These are phyloP conservation scores for Kwoniella dejecticola DNA, from an alignment of 768 basidiomycete genomes.

Conservation along the genomic window DNA sequence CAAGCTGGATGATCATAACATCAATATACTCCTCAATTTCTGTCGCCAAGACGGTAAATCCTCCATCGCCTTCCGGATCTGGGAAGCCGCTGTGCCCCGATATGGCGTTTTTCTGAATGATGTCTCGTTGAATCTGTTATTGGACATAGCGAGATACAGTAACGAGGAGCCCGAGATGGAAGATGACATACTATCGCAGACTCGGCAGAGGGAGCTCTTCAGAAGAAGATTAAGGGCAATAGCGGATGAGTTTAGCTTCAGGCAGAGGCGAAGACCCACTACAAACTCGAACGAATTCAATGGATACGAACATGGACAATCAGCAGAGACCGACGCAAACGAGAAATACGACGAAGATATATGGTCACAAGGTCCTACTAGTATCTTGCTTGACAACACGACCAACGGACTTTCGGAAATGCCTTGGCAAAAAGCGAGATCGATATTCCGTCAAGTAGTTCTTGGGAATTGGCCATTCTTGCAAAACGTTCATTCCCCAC, in stretches of 20 bases:
- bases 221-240: conserved; percentile 28
- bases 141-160: conserved; percentile 65
- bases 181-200: conserved; percentile 51
- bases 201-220: conserved; percentile 17
- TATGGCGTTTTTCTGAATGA: conserved; percentile 65
- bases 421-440: conserved; percentile 61
- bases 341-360: no score
- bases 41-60: conserved; percentile 20
- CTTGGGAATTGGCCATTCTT: conserved; percentile 64
- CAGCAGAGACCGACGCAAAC: no score
- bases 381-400: conserved; percentile 37
- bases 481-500: conserved; percentile 55
- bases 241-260: conserved; percentile 23
- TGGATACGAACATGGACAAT: no score
- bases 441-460: conserved; percentile 64
- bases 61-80: conserved; percentile 57
- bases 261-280: not conserved
- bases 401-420: conserved; percentile 51
- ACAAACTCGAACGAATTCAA: no score
- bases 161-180: conserved; percentile 59
- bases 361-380: conserved; percentile 24
- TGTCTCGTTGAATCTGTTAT: conserved; percentile 64
- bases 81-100: conserved; percentile 66
- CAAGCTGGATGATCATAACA: conserved; percentile 31
- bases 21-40: conserved; percentile 34